phyloP scores from a whole-genome alignment of 768 basidiomycete genomes.

The Leccinum arenicola region DNA sequence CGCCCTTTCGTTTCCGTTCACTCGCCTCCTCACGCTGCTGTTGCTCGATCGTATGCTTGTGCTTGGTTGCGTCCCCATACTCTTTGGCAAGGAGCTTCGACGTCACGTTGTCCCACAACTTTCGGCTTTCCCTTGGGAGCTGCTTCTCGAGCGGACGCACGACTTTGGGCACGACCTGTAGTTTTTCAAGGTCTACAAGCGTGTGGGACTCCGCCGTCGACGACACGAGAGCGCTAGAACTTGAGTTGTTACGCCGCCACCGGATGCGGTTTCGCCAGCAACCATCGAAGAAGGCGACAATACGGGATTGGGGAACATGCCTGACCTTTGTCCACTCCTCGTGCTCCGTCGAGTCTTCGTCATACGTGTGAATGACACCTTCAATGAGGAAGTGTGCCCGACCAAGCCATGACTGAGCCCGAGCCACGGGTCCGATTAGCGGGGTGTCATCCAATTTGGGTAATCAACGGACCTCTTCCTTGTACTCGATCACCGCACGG shows the following conservation, averaged over 20 bases:
- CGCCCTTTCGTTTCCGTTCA: conserved; percentile 78
- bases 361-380: conserved; percentile 85
- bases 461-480: conserved; percentile 75
- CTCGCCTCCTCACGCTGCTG: conserved; percentile 85
- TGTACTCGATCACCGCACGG: conserved; percentile 87
- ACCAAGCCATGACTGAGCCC: conserved; percentile 78
- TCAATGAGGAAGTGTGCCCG: conserved; percentile 81
- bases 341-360: conserved; percentile 58
- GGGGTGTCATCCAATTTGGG: background rate
- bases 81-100: conserved; percentile 74
- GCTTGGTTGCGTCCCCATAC: conserved; percentile 85
- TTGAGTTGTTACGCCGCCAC: conserved; percentile 62
- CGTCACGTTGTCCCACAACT: conserved; percentile 87
- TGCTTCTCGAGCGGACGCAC: conserved; percentile 85
- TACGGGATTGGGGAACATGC: conserved; percentile 76
- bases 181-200: conserved; percentile 71
- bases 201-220: conserved; percentile 52
- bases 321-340: conserved; percentile 83
- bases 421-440: background rate
- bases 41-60: conserved; percentile 93
- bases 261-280: conserved; percentile 82
- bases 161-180: conserved; percentile 74
- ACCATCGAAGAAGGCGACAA: conserved; percentile 85
- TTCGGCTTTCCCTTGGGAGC: conserved; percentile 75
- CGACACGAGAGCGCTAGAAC: conserved; percentile 46